These are phyloP conservation scores for Elongisporangium prolatum DNA, from an alignment of 352 stramenopile species.

Conservation along the genomic window DNA sequence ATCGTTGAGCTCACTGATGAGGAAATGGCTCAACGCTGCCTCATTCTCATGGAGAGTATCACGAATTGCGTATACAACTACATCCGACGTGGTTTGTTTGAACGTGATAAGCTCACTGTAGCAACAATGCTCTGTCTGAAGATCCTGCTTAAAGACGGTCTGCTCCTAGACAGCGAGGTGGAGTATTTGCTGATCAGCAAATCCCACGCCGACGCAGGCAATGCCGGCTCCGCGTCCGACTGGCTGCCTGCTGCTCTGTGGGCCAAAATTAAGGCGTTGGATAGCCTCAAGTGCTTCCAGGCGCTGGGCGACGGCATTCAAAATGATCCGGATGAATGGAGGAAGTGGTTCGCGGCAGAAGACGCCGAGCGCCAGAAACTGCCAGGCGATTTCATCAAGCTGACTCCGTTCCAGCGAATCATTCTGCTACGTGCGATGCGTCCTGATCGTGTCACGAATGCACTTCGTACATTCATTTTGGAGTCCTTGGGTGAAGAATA, in stretches of 20 bases:
- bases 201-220: constrained; percentile 83
- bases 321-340: constrained; percentile 96
- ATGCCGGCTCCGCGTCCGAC: constrained; percentile 90
- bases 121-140: constrained; percentile 93
- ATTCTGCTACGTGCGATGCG: constrained; percentile 91
- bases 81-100: constrained; percentile 92
- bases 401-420: constrained; percentile 78
- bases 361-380: constrained; percentile 93
- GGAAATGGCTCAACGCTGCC: constrained; percentile 80
- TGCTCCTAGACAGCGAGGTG: constrained; percentile 85
- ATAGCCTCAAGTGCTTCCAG: constrained; percentile 90
- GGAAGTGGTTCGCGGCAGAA: constrained; percentile 94
- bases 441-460: constrained; percentile 93
- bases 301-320: constrained; percentile 95
- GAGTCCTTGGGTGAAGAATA: constrained; percentile 88
- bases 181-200: constrained; percentile 90
- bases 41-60: constrained; percentile 90
- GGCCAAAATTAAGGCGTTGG: constrained; percentile 92
- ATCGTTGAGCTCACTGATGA: constrained; percentile 83
- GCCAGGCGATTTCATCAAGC: constrained; percentile 89
- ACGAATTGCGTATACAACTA: constrained; percentile 96
- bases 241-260: constrained; percentile 90
- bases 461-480: constrained; percentile 89
- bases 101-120: constrained; percentile 94
- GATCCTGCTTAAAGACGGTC: constrained; percentile 89